A percentile compares a stretch with the other conserved stretches of the same genome.
Evolutionary conservation across 352 stramenopile species (phyloP).

Genomic region (Phytophthora idaei): DNA sequence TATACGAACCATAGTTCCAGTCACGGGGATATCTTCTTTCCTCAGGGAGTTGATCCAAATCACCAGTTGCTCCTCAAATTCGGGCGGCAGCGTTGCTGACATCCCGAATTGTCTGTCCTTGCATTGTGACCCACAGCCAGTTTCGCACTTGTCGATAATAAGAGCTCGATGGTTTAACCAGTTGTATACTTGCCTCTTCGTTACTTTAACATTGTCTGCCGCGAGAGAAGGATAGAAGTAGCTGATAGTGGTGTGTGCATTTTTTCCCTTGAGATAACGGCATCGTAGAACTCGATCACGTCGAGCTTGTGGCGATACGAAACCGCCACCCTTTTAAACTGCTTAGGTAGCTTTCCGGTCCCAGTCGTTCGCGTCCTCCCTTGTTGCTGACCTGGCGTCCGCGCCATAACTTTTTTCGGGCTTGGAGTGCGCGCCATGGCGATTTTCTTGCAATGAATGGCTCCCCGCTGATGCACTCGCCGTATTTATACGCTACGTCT

Average conservation of each 20-base stretch:
- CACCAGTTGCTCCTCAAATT: slow-evolving; percentile 7
- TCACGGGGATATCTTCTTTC: slow-evolving; percentile 8
- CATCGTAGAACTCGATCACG: no score
- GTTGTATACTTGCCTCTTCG: not conserved
- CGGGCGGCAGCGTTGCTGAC: not conserved
- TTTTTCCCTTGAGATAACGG: not conserved
- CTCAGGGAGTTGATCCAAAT: slow-evolving; percentile 7
- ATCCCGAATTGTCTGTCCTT: slow-evolving; percentile 2
- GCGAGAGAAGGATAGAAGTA: not conserved
- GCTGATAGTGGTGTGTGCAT: not conserved
- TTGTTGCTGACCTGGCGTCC: no score
- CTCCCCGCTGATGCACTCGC: no score
- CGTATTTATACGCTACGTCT: no score
- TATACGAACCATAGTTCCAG: slow-evolving; percentile 4
- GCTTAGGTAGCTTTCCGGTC: no score
- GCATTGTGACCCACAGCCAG: slow-evolving; percentile 2
- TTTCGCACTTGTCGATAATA: slow-evolving; percentile 16
- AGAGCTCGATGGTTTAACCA: not conserved
- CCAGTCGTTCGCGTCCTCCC: no score
- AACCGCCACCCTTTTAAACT: no score
- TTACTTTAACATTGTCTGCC: not conserved
- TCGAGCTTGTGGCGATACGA: no score
- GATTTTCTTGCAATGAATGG: no score
- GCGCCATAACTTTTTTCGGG: no score
- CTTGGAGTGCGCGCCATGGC: no score